Percentiles rank a stretch among this genome's conserved stretches.
phyloP scores from a whole-genome alignment of 2,329 filamentous ascomycete species.

The Sordariomycetes sp. region DNA sequence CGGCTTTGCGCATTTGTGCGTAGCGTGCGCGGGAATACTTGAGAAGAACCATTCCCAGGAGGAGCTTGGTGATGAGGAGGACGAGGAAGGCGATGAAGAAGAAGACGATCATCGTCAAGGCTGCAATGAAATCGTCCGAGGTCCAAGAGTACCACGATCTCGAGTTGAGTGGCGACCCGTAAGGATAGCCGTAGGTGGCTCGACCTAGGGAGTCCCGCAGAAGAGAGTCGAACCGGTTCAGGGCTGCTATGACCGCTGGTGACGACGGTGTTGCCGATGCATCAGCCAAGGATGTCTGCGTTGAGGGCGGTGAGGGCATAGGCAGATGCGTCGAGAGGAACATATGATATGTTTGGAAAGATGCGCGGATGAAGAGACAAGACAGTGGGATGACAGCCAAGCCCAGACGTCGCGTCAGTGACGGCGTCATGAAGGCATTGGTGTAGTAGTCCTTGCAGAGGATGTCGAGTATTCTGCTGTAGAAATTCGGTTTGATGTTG shows the following conservation, averaged over 20 bases:
- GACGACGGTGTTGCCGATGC: slow-evolving; percentile 57
- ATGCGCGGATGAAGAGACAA: slow-evolving; percentile 90
- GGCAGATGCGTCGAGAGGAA: slow-evolving; percentile 83
- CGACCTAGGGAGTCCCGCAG: slow-evolving; percentile 68
- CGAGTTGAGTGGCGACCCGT: slow-evolving; percentile 26
- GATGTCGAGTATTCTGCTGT: slow-evolving; percentile 83
- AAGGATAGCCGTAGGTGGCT: slow-evolving; percentile 55
- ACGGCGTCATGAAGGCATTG: slow-evolving; percentile 84
- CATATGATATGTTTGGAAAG: slow-evolving; percentile 96
- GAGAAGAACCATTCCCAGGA: slow-evolving; percentile 81
- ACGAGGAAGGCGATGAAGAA: slow-evolving; percentile 80
- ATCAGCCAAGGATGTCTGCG: slow-evolving; percentile 55
- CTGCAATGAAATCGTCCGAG: slow-evolving; percentile 65
- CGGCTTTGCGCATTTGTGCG: slow-evolving; percentile 65
- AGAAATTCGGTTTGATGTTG: slow-evolving; percentile 86
- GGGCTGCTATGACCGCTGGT: slow-evolving; percentile 65
- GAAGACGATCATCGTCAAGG: slow-evolving; percentile 74
- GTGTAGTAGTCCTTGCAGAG: slow-evolving; percentile 97
- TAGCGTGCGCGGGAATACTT: slow-evolving; percentile 74
- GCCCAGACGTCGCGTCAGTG: slow-evolving; percentile 80
- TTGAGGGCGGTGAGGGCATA: slow-evolving; percentile 56
- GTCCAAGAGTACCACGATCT: slow-evolving; percentile 46
- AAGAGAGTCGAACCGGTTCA: slow-evolving; percentile 70
- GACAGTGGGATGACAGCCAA: slow-evolving; percentile 87
- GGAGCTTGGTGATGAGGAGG: slow-evolving; percentile 72